These are phyloP conservation scores for Spatholobus suberectus DNA, from an alignment of 306 rosid species.

Conservation along the genomic window DNA sequence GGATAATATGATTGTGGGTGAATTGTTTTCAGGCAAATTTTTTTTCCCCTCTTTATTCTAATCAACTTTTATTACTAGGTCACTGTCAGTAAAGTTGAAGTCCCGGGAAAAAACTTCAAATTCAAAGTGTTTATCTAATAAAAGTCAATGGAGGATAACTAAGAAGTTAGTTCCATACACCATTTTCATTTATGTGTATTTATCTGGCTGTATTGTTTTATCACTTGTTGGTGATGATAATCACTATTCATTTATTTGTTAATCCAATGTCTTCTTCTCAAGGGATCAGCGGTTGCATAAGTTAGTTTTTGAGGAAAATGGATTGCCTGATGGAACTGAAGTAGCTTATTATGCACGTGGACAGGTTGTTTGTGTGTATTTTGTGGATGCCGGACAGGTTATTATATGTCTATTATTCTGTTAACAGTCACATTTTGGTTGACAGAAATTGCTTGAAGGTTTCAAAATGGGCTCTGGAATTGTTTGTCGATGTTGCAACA, in stretches of 20 bases:
- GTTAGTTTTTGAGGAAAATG: slow-evolving; percentile 91
- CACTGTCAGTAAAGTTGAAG: slow-evolving; percentile 54
- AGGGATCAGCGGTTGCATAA: slow-evolving; percentile 94
- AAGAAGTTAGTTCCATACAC: slow-evolving; percentile 60
- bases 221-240: slow-evolving; percentile 30
- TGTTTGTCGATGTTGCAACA: slow-evolving; percentile 87
- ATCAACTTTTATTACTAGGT: slow-evolving; percentile 53
- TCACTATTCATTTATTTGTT: slow-evolving; percentile 21
- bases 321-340: slow-evolving; percentile 97
- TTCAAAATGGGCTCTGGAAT: slow-evolving; percentile 91
- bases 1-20: slow-evolving; percentile 38
- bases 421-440: slow-evolving; percentile 35
- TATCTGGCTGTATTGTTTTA: slow-evolving; percentile 32
- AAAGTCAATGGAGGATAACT: slow-evolving; percentile 82
- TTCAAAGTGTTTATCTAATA: slow-evolving; percentile 55
- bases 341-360: slow-evolving; percentile 96
- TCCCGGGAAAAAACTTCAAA: slow-evolving; percentile 47
- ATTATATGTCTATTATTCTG: slow-evolving; percentile 33
- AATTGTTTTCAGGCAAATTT: slow-evolving; percentile 23
- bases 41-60: slow-evolving; percentile 22
- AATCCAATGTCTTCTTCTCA: slow-evolving; percentile 41
- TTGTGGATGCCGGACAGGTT: slow-evolving; percentile 22
- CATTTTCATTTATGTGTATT: slow-evolving; percentile 6
- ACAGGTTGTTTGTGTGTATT: slow-evolving; percentile 63
- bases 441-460: slow-evolving; percentile 92